Percentiles rank a stretch among this genome's conserved stretches.
Conservation (phyloP, 257 asterid species). For the Fraxinus excelsior region DNA sequence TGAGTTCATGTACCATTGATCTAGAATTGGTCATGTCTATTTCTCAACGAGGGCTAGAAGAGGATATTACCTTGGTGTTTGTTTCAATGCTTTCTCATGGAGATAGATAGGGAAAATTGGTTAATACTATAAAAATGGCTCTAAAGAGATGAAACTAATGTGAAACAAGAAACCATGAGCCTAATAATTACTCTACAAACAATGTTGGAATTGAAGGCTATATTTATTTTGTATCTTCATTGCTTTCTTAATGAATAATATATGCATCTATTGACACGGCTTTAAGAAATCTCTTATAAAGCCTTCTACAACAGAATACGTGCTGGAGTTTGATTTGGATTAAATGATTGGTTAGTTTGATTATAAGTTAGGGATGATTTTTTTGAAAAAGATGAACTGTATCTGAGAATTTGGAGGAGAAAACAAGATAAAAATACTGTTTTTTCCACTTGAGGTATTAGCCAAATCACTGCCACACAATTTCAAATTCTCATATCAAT, state of each 20-base stretch:
- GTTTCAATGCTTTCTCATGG: background rate
- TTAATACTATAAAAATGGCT: background rate
- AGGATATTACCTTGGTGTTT: background rate
- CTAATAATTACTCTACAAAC: background rate
- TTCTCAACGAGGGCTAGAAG: background rate
- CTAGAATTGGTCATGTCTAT: no score
- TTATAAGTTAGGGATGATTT: background rate
- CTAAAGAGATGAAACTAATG: background rate
- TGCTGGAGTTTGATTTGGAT: background rate
- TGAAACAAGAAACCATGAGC: background rate
- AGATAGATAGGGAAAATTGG: background rate
- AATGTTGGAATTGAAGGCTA: background rate
- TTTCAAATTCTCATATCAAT: background rate
- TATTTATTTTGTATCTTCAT: background rate
- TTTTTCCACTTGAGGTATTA: background rate
- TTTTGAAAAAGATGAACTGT: background rate
- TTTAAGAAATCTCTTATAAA: background rate
- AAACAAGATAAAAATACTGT: background rate
- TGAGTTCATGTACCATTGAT: background rate
- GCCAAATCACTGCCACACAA: background rate
- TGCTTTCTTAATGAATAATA: background rate
- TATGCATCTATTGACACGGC: background rate
- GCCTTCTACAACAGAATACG: background rate
- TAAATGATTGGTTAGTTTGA: background rate
- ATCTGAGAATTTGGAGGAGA: background rate